phyloP scores from a whole-genome alignment of 2,329 filamentous ascomycete genomes.

The Polytolypa hystricis region DNA sequence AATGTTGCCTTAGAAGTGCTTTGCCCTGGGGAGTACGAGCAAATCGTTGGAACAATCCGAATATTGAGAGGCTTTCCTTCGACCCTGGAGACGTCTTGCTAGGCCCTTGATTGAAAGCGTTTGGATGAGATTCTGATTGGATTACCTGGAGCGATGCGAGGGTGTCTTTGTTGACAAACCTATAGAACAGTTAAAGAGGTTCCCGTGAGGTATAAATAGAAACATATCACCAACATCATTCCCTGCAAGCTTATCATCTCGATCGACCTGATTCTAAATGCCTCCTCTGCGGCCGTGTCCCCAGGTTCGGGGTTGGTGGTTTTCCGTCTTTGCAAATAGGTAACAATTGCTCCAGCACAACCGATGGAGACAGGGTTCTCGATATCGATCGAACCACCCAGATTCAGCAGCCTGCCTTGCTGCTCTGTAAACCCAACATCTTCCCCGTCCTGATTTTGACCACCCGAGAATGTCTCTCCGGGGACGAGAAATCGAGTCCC shows the following conservation, averaged over 20 bases:
- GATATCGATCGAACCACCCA: conserved; percentile 61
- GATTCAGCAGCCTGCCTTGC: conserved; percentile 54
- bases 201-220: neutral
- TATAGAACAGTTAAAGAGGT: conserved; percentile 32
- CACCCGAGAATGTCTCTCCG: conserved; percentile 40
- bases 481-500: conserved; percentile 50
- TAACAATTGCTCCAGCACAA: conserved; percentile 79
- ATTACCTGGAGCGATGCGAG: conserved; percentile 75
- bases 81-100: conserved; percentile 48
- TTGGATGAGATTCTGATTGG: conserved; percentile 70
- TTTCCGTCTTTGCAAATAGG: conserved; percentile 60
- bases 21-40: conserved; percentile 72
- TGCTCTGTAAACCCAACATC: conserved; percentile 40
- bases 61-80: conserved; percentile 76
- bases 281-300: conserved; percentile 41
- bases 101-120: conserved; percentile 63
- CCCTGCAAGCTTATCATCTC: conserved; percentile 63
- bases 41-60: conserved; percentile 66
- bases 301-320: conserved; percentile 52
- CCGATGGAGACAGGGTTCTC: conserved; percentile 66
- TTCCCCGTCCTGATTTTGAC: conserved; percentile 28
- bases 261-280: conserved; percentile 52
- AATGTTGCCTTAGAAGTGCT: conserved; percentile 60
- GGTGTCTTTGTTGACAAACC: conserved; percentile 75
- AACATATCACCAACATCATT: conserved; percentile 41